Conservation (phyloP, 805 yeast genomes). For the Teunomyces pallodes region DNA sequence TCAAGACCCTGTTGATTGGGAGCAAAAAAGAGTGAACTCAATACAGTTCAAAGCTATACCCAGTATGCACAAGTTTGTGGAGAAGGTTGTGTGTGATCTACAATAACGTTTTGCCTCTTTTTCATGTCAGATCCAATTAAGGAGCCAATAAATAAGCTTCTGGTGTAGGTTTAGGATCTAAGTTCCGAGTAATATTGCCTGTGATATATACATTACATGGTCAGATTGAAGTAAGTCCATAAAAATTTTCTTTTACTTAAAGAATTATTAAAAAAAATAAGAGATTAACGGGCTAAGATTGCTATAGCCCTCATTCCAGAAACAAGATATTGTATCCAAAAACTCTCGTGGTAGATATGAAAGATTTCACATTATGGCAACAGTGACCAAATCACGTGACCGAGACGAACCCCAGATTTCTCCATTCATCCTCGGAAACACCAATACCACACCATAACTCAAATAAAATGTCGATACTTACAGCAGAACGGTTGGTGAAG, state of each 20-base stretch:
- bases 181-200: not conserved
- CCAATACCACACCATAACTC: not conserved
- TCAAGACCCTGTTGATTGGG: too few species aligned
- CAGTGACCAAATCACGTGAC: not conserved
- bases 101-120: too few species aligned
- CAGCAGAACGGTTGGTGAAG: conserved; percentile 52
- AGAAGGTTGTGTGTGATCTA: too few species aligned
- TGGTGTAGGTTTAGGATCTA: not conserved
- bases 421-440: not conserved
- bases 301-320: too few species aligned
- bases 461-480: conserved; percentile 25
- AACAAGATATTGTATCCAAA: not conserved
- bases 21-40: too few species aligned
- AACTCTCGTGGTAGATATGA: not conserved
- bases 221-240: not conserved
- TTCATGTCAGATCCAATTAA: not conserved
- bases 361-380: not conserved
- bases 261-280: not conserved
- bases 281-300: too few species aligned
- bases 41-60: too few species aligned
- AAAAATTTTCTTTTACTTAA: too few species aligned
- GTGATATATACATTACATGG: not conserved
- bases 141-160: not conserved
- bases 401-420: conserved; percentile 3
- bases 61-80: too few species aligned